phyloP scores from a whole-genome alignment of 1,284 basidiomycete genomes.

The Fomitopsis palustris region DNA sequence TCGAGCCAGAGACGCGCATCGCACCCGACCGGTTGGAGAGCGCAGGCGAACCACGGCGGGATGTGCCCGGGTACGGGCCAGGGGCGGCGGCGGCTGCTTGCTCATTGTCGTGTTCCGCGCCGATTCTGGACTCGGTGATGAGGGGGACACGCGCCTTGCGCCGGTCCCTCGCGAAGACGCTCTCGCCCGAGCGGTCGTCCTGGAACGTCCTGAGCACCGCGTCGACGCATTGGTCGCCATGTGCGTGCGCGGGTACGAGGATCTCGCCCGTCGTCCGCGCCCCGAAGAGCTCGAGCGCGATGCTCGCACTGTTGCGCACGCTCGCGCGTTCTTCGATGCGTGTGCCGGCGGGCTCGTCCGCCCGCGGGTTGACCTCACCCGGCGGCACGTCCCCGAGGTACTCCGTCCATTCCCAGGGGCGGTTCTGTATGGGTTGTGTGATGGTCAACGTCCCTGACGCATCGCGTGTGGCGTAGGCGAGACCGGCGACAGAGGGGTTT shows the following conservation, averaged over 20 bases:
- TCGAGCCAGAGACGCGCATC: constrained; percentile 16
- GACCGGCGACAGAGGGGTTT: constrained; percentile 48
- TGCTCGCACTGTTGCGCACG: constrained; percentile 64
- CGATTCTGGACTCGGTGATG: constrained; percentile 20
- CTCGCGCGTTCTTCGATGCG: constrained; percentile 33
- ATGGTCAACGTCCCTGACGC: constrained; percentile 44
- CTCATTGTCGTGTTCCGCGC: constrained; percentile 30
- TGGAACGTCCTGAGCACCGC: constrained; percentile 55
- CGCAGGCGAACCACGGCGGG: constrained; percentile 29
- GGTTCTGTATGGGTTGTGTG: constrained; percentile 56
- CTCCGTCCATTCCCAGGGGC: constrained; percentile 85
- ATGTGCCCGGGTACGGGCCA: constrained; percentile 4
- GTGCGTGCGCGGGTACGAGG: constrained; percentile 27
- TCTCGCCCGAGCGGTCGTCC: constrained; percentile 59
- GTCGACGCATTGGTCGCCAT: constrained; percentile 35
- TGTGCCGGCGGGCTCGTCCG: constrained; percentile 29
- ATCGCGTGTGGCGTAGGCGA: constrained; percentile 56
- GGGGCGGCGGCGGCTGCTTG: constrained; percentile 16
- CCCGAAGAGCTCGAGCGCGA: constrained; percentile 71
- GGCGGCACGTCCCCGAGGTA: constrained; percentile 59
- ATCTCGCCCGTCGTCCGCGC: constrained; percentile 61
- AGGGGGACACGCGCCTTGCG: constrained; percentile 51
- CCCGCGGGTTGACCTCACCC: constrained; percentile 38
- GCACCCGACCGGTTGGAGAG: constrained; percentile 26
- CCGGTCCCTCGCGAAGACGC: constrained; percentile 71